These are phyloP conservation scores for Sporodiniella umbellata DNA, from an alignment of 371 early-diverging fungal genomes.

Conservation along the genomic window DNA sequence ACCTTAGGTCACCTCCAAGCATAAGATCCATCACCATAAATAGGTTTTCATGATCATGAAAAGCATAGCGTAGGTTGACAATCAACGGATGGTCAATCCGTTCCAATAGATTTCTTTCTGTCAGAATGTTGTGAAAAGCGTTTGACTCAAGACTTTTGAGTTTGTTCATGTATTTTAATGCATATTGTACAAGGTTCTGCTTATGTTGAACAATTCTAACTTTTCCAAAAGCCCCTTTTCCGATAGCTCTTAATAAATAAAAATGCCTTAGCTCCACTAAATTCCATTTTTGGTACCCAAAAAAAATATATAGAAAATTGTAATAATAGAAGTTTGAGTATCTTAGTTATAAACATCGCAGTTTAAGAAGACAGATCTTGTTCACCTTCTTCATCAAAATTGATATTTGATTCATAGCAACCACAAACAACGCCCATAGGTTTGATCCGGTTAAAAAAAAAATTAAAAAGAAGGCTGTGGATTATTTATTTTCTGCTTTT, in stretches of 20 bases:
- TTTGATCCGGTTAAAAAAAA: too few relatives aligned
- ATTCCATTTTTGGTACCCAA: background rate
- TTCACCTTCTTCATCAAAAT: constrained; percentile 1
- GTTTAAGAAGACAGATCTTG: too few relatives aligned
- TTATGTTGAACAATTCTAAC: constrained; percentile 86
- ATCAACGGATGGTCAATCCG: constrained; percentile 46
- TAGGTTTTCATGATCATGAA: constrained; percentile 76
- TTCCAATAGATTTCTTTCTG: constrained; percentile 53
- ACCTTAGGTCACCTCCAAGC: constrained; percentile 87
- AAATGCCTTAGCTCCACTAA: constrained; percentile 58
- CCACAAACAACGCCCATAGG: background rate
- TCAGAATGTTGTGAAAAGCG: constrained; percentile 52
- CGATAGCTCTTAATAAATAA: constrained; percentile 61
- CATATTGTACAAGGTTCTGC: constrained; percentile 49
- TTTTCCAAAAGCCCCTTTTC: constrained; percentile 78
- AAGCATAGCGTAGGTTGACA: constrained; percentile 73
- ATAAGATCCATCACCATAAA: constrained; percentile 79
- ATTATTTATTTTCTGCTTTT: background rate
- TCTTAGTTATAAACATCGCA: too few relatives aligned
- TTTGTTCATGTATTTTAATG: constrained; percentile 61
- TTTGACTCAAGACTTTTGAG: constrained; percentile 49
- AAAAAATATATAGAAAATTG: too few relatives aligned
- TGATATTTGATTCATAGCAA: background rate
- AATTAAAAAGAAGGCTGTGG: background rate
- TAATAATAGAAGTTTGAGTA: too few relatives aligned